These are phyloP conservation scores for Vaccinium myrtillus DNA, from an alignment of 148 eudicot species.

Conservation along the genomic window DNA sequence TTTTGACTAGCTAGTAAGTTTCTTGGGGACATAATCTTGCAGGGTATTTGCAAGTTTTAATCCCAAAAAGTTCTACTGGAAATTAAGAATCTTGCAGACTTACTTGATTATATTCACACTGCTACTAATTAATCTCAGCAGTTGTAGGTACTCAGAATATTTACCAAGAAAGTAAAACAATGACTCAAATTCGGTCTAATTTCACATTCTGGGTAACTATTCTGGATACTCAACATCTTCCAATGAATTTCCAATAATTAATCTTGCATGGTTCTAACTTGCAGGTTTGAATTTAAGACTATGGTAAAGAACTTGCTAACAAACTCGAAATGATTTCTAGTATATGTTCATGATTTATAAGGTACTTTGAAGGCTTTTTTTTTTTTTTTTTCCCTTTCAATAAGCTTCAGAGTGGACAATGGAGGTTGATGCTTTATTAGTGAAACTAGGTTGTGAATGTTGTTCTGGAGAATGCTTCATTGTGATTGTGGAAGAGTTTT, in stretches of 20 bases:
- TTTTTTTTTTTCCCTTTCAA: neutral
- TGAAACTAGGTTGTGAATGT: neutral
- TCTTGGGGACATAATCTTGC: neutral
- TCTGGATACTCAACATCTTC: no score
- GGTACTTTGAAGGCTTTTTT: neutral
- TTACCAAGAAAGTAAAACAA: no score
- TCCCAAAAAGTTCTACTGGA: neutral
- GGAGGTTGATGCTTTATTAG: neutral
- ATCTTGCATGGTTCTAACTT: neutral
- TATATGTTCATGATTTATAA: neutral
- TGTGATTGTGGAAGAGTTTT: neutral
- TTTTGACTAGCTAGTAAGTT: neutral
- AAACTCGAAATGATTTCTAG: neutral
- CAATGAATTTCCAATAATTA: no score
- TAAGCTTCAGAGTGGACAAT: neutral
- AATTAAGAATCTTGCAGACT: neutral
- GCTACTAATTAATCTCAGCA: no score
- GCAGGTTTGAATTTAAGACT: neutral
- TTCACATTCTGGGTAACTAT: no score
- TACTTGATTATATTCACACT: neutral
- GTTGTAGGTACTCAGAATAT: no score
- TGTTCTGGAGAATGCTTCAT: conserved; percentile 4
- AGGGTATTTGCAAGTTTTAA: neutral
- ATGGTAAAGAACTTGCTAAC: neutral
- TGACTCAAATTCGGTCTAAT: no score